Percentiles rank a stretch among this genome's conserved stretches.
Conservation (phyloP, 768 basidiomycete genomes). For the Favolaschia claudopus region DNA sequence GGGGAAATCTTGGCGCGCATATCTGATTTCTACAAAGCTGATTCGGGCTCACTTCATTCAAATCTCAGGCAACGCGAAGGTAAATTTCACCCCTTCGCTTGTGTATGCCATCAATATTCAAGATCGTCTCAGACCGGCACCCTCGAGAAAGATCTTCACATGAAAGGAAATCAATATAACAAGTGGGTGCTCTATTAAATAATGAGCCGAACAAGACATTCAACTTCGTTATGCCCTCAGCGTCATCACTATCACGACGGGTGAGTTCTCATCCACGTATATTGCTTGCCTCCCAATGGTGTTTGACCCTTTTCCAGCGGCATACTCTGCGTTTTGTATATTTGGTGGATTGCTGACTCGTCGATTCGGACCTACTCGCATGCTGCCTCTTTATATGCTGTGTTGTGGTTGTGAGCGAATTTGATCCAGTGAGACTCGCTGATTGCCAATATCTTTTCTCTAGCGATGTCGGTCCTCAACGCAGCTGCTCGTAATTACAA, state of each 20-base stretch:
- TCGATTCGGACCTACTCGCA: background rate
- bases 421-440: no score
- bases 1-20: background rate
- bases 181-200: no score
- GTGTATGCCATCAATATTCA: no score
- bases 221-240: background rate
- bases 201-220: no score
- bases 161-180: background rate
- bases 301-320: no score
- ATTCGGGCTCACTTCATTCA: no score
- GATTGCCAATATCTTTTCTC: background rate
- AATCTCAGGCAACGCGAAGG: background rate
- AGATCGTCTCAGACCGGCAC: background rate
- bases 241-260: background rate
- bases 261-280: background rate
- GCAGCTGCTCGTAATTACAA: background rate
- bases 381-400: background rate
- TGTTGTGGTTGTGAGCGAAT: background rate
- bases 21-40: background rate
- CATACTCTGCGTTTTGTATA: no score
- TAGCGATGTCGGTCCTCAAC: slow-evolving; percentile 1
- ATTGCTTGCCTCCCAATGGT: background rate
- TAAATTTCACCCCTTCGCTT: no score
- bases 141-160: background rate
- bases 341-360: background rate